A percentile compares a stretch with the other conserved stretches of the same genome.
phyloP scores from a whole-genome alignment of 2,329 filamentous ascomycete species.

The Diaporthe vexans region DNA sequence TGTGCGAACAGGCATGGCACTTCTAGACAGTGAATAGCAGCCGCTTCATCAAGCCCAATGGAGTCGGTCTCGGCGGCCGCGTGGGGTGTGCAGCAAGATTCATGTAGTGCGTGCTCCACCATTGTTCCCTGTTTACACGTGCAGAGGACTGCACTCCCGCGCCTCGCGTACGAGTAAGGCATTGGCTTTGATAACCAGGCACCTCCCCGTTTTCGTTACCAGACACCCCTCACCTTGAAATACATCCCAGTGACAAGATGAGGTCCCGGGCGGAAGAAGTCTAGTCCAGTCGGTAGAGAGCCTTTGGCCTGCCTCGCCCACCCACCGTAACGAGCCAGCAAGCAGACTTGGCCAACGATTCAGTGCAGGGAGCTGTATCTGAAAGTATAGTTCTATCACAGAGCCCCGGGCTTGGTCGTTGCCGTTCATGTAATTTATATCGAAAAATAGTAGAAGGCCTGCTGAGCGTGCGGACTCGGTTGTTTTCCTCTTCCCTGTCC shows the following conservation, averaged over 20 bases:
- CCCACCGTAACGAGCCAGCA: background rate
- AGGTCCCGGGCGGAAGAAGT: background rate
- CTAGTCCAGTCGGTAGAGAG: background rate
- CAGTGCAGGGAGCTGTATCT: too few species aligned
- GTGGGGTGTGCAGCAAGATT: constrained; percentile 19
- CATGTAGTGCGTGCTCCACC: background rate
- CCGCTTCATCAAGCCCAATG: background rate
- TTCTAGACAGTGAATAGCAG: background rate
- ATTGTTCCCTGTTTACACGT: constrained; percentile 25
- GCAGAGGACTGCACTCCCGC: constrained; percentile 32
- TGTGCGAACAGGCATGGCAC: background rate
- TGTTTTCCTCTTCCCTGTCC: background rate
- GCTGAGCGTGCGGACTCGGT: background rate
- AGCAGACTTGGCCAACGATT: background rate
- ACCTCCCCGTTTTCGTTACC: background rate
- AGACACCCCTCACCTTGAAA: constrained; percentile 5
- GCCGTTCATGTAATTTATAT: background rate
- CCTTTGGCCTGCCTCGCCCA: background rate
- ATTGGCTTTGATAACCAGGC: constrained; percentile 9
- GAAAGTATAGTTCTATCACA: background rate
- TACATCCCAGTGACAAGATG: constrained; percentile 33
- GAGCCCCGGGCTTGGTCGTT: background rate
- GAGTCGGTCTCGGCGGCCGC: constrained; percentile 13
- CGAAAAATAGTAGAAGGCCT: background rate
- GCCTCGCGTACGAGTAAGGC: constrained; percentile 12